Conservation (phyloP, 2,329 filamentous ascomycete species). For the Exophiala viscosa region DNA sequence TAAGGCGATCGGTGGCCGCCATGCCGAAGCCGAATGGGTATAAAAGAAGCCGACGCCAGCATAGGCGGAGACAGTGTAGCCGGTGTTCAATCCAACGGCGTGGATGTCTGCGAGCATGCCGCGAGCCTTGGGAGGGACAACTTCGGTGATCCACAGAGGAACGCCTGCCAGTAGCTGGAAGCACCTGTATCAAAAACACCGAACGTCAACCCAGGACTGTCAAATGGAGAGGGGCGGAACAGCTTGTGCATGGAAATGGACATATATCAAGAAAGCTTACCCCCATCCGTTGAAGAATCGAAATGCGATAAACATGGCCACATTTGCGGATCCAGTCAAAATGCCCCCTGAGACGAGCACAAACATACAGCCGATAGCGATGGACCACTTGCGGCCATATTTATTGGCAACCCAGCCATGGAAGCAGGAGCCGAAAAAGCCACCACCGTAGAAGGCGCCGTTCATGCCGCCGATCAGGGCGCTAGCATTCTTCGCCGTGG, state of each 20-base stretch:
- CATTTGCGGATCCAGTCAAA: not conserved
- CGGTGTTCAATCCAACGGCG: not conserved
- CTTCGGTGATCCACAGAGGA: constrained; percentile 3
- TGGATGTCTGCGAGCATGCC: not conserved
- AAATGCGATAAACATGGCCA: constrained; percentile 1
- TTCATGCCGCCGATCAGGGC: constrained; percentile 34
- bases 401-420: not conserved
- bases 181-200: not conserved
- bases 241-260: not conserved
- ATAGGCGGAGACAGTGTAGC: constrained; percentile 1
- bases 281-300: not conserved
- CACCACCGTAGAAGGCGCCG: constrained; percentile 7
- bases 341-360: not conserved
- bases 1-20: not conserved
- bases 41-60: constrained; percentile 4
- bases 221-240: no score
- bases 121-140: not conserved
- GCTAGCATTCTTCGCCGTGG: constrained; percentile 36
- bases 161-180: constrained; percentile 15
- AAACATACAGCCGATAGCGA: not conserved
- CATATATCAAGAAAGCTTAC: constrained; percentile 17
- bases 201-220: no score
- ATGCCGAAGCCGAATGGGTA: not conserved
- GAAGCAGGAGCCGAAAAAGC: constrained; percentile 2
- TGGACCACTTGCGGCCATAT: not conserved